These are phyloP conservation scores for Emmonsiellopsis sp. DNA, from an alignment of 2,329 filamentous ascomycete species.

Conservation along the genomic window DNA sequence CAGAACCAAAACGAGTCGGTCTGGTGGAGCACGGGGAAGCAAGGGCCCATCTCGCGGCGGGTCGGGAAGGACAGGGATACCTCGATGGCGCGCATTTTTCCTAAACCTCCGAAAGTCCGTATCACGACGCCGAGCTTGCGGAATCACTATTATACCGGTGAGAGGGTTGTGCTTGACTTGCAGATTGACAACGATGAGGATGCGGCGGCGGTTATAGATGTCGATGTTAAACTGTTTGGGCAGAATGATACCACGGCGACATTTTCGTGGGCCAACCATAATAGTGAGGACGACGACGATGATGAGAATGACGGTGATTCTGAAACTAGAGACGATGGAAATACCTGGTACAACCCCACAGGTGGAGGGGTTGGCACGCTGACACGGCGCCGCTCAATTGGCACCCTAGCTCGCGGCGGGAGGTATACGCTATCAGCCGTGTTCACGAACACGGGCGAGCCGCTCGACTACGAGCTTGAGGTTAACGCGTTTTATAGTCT, in stretches of 20 bases:
- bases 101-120: constrained; percentile 86
- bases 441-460: constrained; percentile 42
- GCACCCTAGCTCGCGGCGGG: constrained; percentile 25
- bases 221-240: constrained; percentile 62
- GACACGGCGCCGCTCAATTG: constrained; percentile 24
- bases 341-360: constrained; percentile 17
- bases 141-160: constrained; percentile 77
- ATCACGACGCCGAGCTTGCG: constrained; percentile 55
- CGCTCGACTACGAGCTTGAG: constrained; percentile 58
- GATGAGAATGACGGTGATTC: constrained; percentile 21
- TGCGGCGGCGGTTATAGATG: constrained; percentile 60
- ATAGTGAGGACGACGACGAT: no score
- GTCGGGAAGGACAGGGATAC: constrained; percentile 40
- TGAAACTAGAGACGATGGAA: constrained; percentile 13
- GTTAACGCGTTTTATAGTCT: constrained; percentile 71
- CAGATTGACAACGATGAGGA: constrained; percentile 76
- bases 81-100: constrained; percentile 61
- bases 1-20: constrained; percentile 23
- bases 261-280: constrained; percentile 36
- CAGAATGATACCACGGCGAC: constrained; percentile 38
- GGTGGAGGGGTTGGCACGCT: constrained; percentile 9
- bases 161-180: constrained; percentile 60
- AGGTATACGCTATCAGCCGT: constrained; percentile 32
- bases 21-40: constrained; percentile 36
- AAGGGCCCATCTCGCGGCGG: constrained; percentile 26